These are phyloP conservation scores for Chlamydomonas applanata DNA, from an alignment of 139 green algal genomes.

Conservation along the genomic window DNA sequence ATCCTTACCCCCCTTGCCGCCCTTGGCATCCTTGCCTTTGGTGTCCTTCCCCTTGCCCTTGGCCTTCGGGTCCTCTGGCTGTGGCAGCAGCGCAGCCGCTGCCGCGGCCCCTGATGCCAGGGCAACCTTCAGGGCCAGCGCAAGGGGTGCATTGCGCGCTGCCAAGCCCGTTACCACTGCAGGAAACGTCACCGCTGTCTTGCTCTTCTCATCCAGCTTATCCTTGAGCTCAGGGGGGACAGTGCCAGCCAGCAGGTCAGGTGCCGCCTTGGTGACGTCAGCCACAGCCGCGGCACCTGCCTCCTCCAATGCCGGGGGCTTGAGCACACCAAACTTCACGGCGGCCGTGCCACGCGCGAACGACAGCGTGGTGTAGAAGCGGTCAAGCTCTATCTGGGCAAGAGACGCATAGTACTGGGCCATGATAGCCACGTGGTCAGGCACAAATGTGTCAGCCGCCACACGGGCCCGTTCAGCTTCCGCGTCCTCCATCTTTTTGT, in stretches of 20 bases:
- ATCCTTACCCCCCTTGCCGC: background rate
- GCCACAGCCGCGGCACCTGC: background rate
- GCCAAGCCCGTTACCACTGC: slow-evolving; percentile 3
- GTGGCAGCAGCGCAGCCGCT: background rate
- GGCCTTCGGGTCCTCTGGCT: slow-evolving; percentile 12
- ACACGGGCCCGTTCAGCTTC: slow-evolving; percentile 46
- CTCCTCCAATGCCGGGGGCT: background rate
- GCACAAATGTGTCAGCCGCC: slow-evolving; percentile 41
- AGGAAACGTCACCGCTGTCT: slow-evolving; percentile 20
- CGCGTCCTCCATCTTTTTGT: slow-evolving; percentile 57
- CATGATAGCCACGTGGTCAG: slow-evolving; percentile 35
- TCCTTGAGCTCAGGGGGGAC: slow-evolving; percentile 43
- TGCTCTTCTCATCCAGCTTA: slow-evolving; percentile 42
- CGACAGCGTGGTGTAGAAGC: slow-evolving; percentile 33
- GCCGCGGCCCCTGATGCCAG: background rate
- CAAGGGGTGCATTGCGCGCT: background rate
- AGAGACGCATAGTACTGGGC: slow-evolving; percentile 33
- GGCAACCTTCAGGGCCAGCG: slow-evolving; percentile 14
- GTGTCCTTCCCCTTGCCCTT: slow-evolving; percentile 8
- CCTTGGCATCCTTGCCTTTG: slow-evolving; percentile 11
- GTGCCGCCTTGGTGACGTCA: slow-evolving; percentile 1
- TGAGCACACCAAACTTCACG: slow-evolving; percentile 16
- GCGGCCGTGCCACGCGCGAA: slow-evolving; percentile 16
- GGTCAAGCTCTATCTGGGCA: slow-evolving; percentile 55
- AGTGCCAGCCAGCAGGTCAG: slow-evolving; percentile 24